Percentiles rank a stretch among this genome's conserved stretches.
phyloP scores from a whole-genome alignment of 805 yeast species.

The Cyberlindnera galapagoensis region DNA sequence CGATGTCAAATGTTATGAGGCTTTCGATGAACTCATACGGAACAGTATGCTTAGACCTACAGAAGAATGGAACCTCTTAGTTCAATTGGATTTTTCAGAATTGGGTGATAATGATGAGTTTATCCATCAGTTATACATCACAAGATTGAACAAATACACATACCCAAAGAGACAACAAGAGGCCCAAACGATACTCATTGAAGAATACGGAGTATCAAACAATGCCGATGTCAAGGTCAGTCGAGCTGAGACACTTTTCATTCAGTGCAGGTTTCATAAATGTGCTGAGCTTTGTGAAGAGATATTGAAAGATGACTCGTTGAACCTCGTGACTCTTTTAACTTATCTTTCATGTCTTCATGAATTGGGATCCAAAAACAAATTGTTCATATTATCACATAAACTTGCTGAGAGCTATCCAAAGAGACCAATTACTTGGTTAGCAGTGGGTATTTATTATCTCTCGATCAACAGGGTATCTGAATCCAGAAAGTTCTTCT shows the following conservation, averaged over 20 bases:
- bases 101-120: constrained; percentile 78
- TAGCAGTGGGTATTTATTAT: constrained; percentile 88
- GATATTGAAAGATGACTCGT: constrained; percentile 48
- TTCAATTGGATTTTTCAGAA: constrained; percentile 58
- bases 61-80: constrained; percentile 81
- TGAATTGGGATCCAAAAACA: constrained; percentile 79
- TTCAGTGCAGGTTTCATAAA: constrained; percentile 72
- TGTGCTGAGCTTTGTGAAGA: constrained; percentile 71
- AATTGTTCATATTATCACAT: constrained; percentile 74
- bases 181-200: constrained; percentile 57
- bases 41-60: constrained; percentile 72
- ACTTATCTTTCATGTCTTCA: constrained; percentile 76
- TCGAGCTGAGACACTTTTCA: constrained; percentile 62
- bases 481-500: constrained; percentile 83
- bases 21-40: constrained; percentile 70
- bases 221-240: constrained; percentile 66
- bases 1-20: constrained; percentile 91
- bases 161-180: constrained; percentile 53
- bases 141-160: constrained; percentile 67
- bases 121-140: constrained; percentile 67
- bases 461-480: constrained; percentile 61
- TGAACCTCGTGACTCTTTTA: constrained; percentile 68
- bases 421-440: constrained; percentile 77
- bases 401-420: constrained; percentile 83
- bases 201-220: constrained; percentile 63